Evolutionary conservation across 208 protist species (phyloP).

Genomic region (Crithidia sp.): DNA sequence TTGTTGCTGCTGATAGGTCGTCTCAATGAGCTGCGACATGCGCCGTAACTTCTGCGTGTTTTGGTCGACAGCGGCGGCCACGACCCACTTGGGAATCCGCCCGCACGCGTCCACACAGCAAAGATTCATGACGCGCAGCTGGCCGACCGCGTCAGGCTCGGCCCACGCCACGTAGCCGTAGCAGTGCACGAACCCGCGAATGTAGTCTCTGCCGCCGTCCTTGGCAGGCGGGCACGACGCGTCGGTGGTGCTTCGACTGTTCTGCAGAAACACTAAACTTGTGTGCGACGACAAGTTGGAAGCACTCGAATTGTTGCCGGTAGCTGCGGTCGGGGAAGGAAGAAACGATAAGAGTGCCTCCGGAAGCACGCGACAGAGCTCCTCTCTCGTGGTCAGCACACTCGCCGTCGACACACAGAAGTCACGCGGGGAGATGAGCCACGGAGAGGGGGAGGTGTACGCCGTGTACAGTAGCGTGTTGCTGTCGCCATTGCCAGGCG

Average conservation of each 20-base stretch:
- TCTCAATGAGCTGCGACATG: constrained; percentile 15
- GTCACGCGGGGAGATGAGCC: constrained; percentile 49
- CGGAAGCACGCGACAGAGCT: constrained; percentile 10
- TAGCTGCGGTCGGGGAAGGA: neutral
- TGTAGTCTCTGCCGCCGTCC: neutral
- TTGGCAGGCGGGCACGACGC: neutral
- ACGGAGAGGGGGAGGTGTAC: constrained; percentile 41
- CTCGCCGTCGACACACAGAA: constrained; percentile 37
- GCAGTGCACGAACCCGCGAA: constrained; percentile 44
- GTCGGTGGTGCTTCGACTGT: constrained; percentile 21
- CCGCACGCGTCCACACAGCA: constrained; percentile 58
- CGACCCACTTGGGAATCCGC: constrained; percentile 52
- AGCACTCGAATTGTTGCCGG: no score
- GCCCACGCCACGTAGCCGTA: constrained; percentile 47
- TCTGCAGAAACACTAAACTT: constrained; percentile 32
- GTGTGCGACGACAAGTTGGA: no score
- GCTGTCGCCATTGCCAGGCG: neutral
- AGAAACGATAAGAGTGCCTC: neutral
- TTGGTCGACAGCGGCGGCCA: constrained; percentile 29
- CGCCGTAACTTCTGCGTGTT: constrained; percentile 41
- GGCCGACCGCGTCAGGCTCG: neutral
- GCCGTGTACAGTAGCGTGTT: constrained; percentile 42
- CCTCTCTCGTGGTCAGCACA: constrained; percentile 10
- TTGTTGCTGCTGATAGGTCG: constrained; percentile 1
- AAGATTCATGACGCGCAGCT: constrained; percentile 36